phyloP scores from a whole-genome alignment of 2,329 filamentous ascomycete species.

The Phyllachora maydis region DNA sequence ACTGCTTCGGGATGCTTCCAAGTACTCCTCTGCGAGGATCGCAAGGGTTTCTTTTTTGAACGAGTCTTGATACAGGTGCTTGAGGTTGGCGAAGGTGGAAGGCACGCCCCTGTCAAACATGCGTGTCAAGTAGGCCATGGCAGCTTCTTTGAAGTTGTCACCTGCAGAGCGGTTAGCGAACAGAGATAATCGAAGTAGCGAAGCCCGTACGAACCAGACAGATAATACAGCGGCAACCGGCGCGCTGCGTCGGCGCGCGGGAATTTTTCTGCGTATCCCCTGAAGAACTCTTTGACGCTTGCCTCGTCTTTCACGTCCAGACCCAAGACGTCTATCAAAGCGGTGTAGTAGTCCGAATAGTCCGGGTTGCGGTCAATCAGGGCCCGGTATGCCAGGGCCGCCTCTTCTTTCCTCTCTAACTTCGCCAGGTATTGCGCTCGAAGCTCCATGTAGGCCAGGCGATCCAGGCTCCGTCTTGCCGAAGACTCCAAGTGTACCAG shows the following conservation, averaged over 20 bases:
- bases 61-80: conserved; percentile 66
- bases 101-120: conserved; percentile 89
- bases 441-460: conserved; percentile 66
- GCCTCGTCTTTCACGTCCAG: conserved; percentile 34
- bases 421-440: conserved; percentile 68
- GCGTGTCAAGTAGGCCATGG: conserved; percentile 56
- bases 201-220: conserved; percentile 35
- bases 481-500: conserved; percentile 68
- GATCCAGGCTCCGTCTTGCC: conserved; percentile 62
- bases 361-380: conserved; percentile 78
- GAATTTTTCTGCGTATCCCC: conserved; percentile 62
- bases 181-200: neutral
- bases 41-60: conserved; percentile 62
- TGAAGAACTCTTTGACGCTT: conserved; percentile 48
- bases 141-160: conserved; percentile 60
- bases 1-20: conserved; percentile 28
- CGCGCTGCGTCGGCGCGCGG: conserved; percentile 69
- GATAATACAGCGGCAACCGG: conserved; percentile 75
- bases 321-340: conserved; percentile 47
- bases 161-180: conserved; percentile 20
- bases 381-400: conserved; percentile 58
- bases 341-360: conserved; percentile 68
- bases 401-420: conserved; percentile 59
- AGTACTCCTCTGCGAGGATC: conserved; percentile 59
- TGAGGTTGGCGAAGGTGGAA: conserved; percentile 91